Evolutionary conservation across 768 basidiomycete species (phyloP), one percentile per base, ranked within the genome.

Genomic region (Lentinula detonsa): DNA sequence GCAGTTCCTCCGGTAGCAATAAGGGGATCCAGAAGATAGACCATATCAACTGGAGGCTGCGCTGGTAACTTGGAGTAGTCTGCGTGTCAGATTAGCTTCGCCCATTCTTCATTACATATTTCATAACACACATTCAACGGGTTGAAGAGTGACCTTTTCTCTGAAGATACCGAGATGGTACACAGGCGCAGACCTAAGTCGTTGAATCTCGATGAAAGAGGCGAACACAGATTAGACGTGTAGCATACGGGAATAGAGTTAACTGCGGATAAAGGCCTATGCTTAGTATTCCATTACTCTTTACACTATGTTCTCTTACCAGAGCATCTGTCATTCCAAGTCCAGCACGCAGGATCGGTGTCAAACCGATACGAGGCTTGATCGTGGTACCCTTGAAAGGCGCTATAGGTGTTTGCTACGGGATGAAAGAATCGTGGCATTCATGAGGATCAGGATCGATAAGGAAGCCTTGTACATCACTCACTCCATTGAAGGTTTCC

Each of bases 1-100:
- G 91, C 93, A 4, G 96, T 98, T 10, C 93, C 91, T 56, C 95
- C 96, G 2, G 96, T 98, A 0, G 96, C 96, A 67, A 98, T 87
- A 35, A 98, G 75, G 16, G 96, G 96, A 66, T 98, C 96, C 34
- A 98, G 79, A 23, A 98, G 76, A 74, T 86, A 93, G n/a, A 94
- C 86, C 43, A 83, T 73, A 68, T 98, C 95, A 13, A 95, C 83
- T 0, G 88, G 85, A 3, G 88, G 85, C 8, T 76, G 75, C 40
- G 85, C 75, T 11, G 94, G 95, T 39, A 96, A 80, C 75, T 95
- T 95, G 56, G 93, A 95, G 73, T 94, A 93, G 71, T 96, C 93
- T 95, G 60, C 39, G 46, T n/a, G 21, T 4, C 35, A 11, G 46
- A 11, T 37, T 39, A 21, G 18, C 35, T 37, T 21, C n/a, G 11